These are phyloP conservation scores for Paraconiothyrium sp. DNA, from an alignment of 2,329 filamentous ascomycete species.

Conservation along the genomic window DNA sequence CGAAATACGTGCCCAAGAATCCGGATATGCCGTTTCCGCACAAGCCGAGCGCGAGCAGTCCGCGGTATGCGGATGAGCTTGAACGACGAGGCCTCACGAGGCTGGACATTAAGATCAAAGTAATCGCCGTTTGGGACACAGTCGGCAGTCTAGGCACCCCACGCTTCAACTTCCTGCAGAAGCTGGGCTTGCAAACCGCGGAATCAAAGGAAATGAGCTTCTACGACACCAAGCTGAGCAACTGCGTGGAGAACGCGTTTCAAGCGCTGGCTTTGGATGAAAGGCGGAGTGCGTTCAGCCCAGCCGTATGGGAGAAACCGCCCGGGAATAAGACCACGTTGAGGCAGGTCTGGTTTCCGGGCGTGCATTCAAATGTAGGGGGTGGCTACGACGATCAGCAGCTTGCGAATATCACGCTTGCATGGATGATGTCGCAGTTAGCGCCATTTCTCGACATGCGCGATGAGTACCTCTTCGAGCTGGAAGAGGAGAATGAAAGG, in stretches of 20 bases:
- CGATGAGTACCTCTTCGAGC: slow-evolving; percentile 57
- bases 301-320: slow-evolving; percentile 63
- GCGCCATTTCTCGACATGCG: slow-evolving; percentile 59
- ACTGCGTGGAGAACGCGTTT: slow-evolving; percentile 63
- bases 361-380: slow-evolving; percentile 62
- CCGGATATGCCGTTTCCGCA: slow-evolving; percentile 58
- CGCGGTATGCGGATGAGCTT: slow-evolving; percentile 55
- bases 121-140: slow-evolving; percentile 61
- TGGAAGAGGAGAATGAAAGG: slow-evolving; percentile 56
- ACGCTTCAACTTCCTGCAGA: slow-evolving; percentile 53
- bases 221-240: slow-evolving; percentile 57
- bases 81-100: slow-evolving; percentile 45
- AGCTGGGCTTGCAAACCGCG: slow-evolving; percentile 45
- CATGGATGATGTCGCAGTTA: slow-evolving; percentile 67
- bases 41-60: slow-evolving; percentile 56
- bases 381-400: slow-evolving; percentile 58
- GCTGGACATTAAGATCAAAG: slow-evolving; percentile 52
- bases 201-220: slow-evolving; percentile 54
- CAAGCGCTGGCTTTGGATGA: slow-evolving; percentile 66
- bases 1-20: slow-evolving; percentile 55
- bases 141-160: slow-evolving; percentile 59
- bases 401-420: slow-evolving; percentile 62
- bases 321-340: slow-evolving; percentile 56
- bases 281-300: slow-evolving; percentile 59
- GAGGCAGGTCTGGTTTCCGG: slow-evolving; percentile 66